Conservation (phyloP, 495 filamentous ascomycete genomes). For the Astrocystis sublimbata region DNA sequence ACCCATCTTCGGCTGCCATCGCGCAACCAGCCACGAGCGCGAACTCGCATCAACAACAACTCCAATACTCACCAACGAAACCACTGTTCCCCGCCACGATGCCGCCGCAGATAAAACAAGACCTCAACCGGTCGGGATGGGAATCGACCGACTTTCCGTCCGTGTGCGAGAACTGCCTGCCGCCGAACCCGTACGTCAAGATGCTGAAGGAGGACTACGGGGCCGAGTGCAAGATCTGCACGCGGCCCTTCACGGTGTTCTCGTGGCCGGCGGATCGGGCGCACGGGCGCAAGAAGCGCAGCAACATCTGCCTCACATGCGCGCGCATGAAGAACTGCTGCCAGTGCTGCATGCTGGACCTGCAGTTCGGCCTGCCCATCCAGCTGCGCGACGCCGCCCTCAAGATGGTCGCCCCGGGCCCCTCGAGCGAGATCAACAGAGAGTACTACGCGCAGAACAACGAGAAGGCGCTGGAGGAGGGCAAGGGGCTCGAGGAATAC, state of each 20-base stretch:
- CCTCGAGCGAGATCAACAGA: constrained; percentile 85
- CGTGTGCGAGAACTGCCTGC: constrained; percentile 75
- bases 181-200: constrained; percentile 96
- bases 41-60: too few relatives aligned
- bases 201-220: constrained; percentile 97
- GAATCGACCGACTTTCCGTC: constrained; percentile 84
- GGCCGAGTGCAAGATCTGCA: constrained; percentile 82
- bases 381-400: constrained; percentile 93
- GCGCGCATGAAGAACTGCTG: constrained; percentile 96
- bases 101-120: constrained; percentile 82
- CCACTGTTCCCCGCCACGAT: too few relatives aligned
- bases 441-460: constrained; percentile 98
- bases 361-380: constrained; percentile 92
- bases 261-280: constrained; percentile 88
- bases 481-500: constrained; percentile 76
- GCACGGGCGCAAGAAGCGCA: constrained; percentile 80
- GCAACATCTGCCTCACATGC: constrained; percentile 93
- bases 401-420: constrained; percentile 94
- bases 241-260: constrained; percentile 94
- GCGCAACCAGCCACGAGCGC: background rate
- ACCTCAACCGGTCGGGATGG: constrained; percentile 94
- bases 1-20: background rate
- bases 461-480: constrained; percentile 92
- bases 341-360: constrained; percentile 97
- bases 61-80: too few relatives aligned